phyloP scores from a whole-genome alignment of 1,284 basidiomycete species.

The Irpex sp. region DNA sequence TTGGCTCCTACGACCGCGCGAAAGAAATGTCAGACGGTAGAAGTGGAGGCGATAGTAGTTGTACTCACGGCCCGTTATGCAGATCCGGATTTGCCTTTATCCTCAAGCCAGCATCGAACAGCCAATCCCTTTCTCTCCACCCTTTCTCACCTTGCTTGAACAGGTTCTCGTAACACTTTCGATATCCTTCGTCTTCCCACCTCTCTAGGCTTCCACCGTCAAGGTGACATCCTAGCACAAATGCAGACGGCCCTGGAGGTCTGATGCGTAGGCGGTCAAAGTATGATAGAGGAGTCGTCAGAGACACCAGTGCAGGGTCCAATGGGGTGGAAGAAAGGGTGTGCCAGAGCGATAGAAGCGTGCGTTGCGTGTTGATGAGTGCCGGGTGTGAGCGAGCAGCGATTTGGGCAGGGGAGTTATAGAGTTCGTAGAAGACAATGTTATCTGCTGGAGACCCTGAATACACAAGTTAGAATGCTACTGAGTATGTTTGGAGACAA shows the following conservation, averaged over 20 bases:
- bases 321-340: slow-evolving; percentile 26
- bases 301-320: slow-evolving; percentile 35
- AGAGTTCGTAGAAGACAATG: slow-evolving; percentile 70
- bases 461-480: slow-evolving; percentile 15
- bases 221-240: slow-evolving; percentile 65
- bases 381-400: slow-evolving; percentile 49
- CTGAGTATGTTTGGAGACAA: too few species aligned
- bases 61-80: slow-evolving; percentile 44
- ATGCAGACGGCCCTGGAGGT: slow-evolving; percentile 60
- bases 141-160: slow-evolving; percentile 30
- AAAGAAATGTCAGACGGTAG: neutral
- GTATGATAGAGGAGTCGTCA: slow-evolving; percentile 63
- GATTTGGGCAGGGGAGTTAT: slow-evolving; percentile 60
- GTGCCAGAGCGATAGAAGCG: slow-evolving; percentile 59
- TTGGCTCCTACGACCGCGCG: slow-evolving; percentile 41
- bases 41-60: neutral
- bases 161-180: slow-evolving; percentile 52
- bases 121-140: slow-evolving; percentile 55
- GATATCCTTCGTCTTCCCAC: slow-evolving; percentile 69
- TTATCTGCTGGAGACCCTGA: slow-evolving; percentile 62
- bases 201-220: slow-evolving; percentile 74
- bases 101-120: slow-evolving; percentile 39
- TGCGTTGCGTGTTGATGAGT: slow-evolving; percentile 44
- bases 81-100: slow-evolving; percentile 51
- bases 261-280: slow-evolving; percentile 75